Conservation (phyloP, 2,329 filamentous ascomycete species). For the Emmonsiellopsis sp. region DNA sequence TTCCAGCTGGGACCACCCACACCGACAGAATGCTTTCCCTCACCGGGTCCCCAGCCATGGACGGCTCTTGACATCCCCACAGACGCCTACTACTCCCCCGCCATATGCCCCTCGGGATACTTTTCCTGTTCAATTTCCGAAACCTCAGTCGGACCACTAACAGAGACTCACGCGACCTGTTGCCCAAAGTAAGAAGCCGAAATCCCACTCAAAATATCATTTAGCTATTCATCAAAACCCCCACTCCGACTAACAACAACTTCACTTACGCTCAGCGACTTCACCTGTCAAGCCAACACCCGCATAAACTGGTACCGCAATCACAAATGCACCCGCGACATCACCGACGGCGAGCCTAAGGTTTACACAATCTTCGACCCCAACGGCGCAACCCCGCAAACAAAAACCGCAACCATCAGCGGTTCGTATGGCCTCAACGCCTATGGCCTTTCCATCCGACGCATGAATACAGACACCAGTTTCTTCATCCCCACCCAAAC, state of each 20-base stretch:
- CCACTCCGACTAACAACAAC: too few species aligned
- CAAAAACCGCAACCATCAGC: neutral
- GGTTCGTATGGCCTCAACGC: neutral
- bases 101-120: neutral
- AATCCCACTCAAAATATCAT: too few species aligned
- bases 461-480: neutral
- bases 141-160: neutral
- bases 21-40: neutral
- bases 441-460: neutral
- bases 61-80: neutral
- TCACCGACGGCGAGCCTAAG: neutral
- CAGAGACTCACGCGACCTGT: neutral
- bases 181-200: neutral
- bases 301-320: neutral
- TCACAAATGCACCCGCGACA: neutral
- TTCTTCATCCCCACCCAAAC: neutral
- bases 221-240: too few species aligned
- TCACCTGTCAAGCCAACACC: neutral
- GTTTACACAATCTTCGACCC: neutral
- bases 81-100: neutral
- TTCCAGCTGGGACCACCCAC: too few species aligned
- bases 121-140: neutral
- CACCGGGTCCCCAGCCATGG: neutral
- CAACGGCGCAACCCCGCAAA: neutral
- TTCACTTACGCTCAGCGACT: neutral